Evolutionary conservation across 192 early-diverging fungal species (phyloP).

Genomic region (Dissophora globulifera): DNA sequence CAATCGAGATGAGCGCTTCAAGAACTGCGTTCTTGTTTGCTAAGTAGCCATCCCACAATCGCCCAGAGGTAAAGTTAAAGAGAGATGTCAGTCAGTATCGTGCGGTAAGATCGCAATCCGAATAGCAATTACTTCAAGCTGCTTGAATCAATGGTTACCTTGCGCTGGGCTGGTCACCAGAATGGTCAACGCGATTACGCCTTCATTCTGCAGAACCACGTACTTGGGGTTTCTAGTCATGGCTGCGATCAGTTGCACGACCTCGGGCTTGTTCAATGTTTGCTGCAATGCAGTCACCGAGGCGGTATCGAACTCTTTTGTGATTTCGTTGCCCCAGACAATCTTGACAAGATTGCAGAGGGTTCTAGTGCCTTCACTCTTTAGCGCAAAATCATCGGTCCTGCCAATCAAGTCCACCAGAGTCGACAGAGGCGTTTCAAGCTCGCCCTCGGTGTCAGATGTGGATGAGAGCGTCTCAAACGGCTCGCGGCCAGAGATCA

Average conservation of each 20-base stretch:
- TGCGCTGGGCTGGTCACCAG: slow-evolving; percentile 53
- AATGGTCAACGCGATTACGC: slow-evolving; percentile 63
- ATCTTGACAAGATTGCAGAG: slow-evolving; percentile 64
- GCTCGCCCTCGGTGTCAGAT: slow-evolving; percentile 21
- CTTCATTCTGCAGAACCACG: slow-evolving; percentile 66
- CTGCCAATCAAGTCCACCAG: slow-evolving; percentile 57
- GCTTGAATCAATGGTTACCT: too few species aligned
- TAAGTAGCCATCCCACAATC: too few species aligned
- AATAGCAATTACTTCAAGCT: too few species aligned
- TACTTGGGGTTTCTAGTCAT: slow-evolving; percentile 65
- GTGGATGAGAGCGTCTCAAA: slow-evolving; percentile 40
- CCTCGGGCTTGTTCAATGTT: slow-evolving; percentile 38
- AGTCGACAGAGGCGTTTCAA: slow-evolving; percentile 34
- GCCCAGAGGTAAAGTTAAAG: too few species aligned
- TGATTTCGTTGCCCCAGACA: slow-evolving; percentile 55
- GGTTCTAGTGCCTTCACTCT: slow-evolving; percentile 65
- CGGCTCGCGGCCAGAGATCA: slow-evolving; percentile 46
- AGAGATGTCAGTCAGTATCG: too few species aligned
- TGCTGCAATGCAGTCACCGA: slow-evolving; percentile 51
- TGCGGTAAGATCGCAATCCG: too few species aligned
- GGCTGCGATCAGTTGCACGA: slow-evolving; percentile 54
- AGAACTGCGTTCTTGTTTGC: slow-evolving; percentile 35
- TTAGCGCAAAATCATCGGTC: slow-evolving; percentile 61
- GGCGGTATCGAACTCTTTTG: slow-evolving; percentile 32
- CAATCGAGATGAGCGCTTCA: slow-evolving; percentile 17